Base-by-base conservation (phyloP, 352 stramenopile genomes). In the Albugo candida region DNA sequence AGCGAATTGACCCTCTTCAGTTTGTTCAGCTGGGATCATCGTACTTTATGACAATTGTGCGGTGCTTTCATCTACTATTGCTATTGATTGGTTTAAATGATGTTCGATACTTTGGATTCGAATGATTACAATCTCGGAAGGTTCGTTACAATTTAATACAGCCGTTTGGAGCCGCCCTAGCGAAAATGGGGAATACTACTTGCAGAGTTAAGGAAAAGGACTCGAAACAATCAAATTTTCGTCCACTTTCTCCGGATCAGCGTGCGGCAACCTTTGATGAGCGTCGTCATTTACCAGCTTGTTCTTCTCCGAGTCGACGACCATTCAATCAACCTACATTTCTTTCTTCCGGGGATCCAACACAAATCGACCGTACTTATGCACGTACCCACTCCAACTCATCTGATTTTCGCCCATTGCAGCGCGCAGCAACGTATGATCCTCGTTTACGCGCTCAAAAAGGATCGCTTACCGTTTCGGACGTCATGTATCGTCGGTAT, bases 231-330 rank as follows among this genome's bases (percentile, higher is more conserved):
- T 31, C 24, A 8, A 8, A 31, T 31, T 88, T 88, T 57, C 71
- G 70, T 52, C 54, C 67, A 36, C 61, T 89, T 2, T 84, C 72
- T 37, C 55, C 65, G 2, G 64, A 76, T 52, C 76, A 89, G 55
- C 76, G 76, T 55, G 70, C 73, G 34, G 58, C 81, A 38, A 89
- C 76, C 1, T 89, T 89, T 43, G 76, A 89, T 47, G 76, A 89
- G 60, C 76, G 76, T 44, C 63, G 83, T 45, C 75, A 85, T 45
- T 39, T 84, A 43, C 52, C 35, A 1, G 3, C 38, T 43, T 24
- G 24, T 31, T 31, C 65, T 56, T n/a, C 18, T 48, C 0, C n/a
- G n/a, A n/a, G 48, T 21, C n/a, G 42, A 47, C 18, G 42, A 54
- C 20, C 45, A 61, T 46, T 58, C 60, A 45, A 62, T 80, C 50